These are phyloP conservation scores for Oryza glumipatula DNA, from an alignment of 176 grass and related monocot genomes.

Conservation along the genomic window DNA sequence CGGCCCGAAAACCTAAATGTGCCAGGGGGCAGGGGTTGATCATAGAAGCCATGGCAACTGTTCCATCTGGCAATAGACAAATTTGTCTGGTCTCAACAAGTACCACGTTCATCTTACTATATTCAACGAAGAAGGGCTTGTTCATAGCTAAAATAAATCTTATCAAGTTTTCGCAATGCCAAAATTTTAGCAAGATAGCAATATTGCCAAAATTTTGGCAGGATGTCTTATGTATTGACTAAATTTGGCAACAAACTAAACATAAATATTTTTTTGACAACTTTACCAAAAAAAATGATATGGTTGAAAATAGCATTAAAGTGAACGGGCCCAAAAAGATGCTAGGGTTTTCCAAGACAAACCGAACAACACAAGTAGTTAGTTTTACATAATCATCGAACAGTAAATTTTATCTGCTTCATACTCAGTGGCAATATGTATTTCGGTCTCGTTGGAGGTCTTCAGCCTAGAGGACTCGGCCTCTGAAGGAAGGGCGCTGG, in stretches of 20 bases:
- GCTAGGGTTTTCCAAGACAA: neutral
- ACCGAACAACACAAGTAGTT: neutral
- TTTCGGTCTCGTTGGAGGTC: neutral
- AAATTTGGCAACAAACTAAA: no score
- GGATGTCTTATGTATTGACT: no score
- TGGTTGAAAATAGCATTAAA: no score
- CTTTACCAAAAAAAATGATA: no score
- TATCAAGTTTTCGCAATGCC: no score
- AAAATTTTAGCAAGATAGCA: no score
- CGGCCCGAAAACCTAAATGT: no score
- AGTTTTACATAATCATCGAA: neutral
- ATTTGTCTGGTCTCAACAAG: neutral
- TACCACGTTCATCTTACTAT: conserved; percentile 12
- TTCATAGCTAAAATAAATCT: no score
- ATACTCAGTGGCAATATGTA: no score
- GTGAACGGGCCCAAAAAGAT: neutral
- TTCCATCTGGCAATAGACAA: neutral
- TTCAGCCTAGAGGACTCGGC: conserved; percentile 73
- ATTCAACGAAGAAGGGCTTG: neutral
- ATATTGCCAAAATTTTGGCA: no score
- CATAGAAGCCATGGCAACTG: neutral
- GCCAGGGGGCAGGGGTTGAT: no score
- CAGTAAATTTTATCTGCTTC: neutral
- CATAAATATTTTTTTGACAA: no score
- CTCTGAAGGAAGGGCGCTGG: conserved; percentile 64